Conservation (phyloP, 148 eudicot species). For the Amaranthus hypochondriacus region DNA sequence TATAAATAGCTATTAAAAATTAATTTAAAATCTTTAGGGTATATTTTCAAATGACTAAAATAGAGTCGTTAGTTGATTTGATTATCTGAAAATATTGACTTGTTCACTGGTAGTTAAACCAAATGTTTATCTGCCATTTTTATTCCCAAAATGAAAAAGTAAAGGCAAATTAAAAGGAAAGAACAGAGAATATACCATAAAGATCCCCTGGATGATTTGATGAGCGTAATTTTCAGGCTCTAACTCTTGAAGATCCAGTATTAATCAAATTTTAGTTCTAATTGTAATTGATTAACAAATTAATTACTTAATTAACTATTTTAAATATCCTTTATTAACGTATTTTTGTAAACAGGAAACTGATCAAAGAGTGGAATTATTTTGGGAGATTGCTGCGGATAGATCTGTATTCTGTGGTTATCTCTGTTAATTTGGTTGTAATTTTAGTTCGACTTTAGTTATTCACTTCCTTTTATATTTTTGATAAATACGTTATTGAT, state of each 20-base stretch:
- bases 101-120: no score
- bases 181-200: constrained; percentile 23
- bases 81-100: no score
- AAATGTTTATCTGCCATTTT: no score
- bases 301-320: neutral
- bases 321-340: neutral
- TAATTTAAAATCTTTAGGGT: no score
- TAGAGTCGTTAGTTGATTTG: no score
- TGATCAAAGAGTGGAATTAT: constrained; percentile 56
- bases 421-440: constrained; percentile 57
- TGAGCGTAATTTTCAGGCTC: constrained; percentile 32
- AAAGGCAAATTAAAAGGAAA: no score
- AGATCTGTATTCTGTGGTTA: constrained; percentile 48
- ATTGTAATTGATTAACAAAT: neutral
- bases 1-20: no score
- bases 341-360: constrained; percentile 36
- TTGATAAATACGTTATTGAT: no score
- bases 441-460: constrained; percentile 22
- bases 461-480: no score
- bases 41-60: no score
- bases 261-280: neutral
- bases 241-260: constrained; percentile 48
- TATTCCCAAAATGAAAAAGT: no score
- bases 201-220: constrained; percentile 33
- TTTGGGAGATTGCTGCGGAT: constrained; percentile 83